Evolutionary conservation across 441 rosid species (phyloP), one percentile per base, ranked within the genome.

Genomic region (Populus tomentosa): DNA sequence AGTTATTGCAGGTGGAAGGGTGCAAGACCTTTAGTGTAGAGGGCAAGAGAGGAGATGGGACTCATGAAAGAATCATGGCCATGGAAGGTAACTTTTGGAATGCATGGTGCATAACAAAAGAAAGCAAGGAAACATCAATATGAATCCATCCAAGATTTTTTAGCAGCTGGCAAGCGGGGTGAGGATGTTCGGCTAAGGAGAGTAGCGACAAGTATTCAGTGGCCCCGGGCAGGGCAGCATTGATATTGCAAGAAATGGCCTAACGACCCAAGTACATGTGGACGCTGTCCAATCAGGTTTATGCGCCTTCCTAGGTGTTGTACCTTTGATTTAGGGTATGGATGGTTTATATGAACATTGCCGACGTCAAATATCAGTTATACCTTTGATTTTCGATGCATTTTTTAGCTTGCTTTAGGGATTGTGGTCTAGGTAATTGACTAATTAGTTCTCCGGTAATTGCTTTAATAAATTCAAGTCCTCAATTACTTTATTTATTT

Each of bases 101-200:
- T 77, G 79, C 76, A 80, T 75, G 90, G 91, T 84, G 79, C 80
- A 66, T 63, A 87, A 76, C 65, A 24, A 86, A 90, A 79, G 90
- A 81, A 78, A 84, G 83, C 82, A 77, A 83, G 81, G 1, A 82
- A 81, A 76, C 86, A 81, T 70, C 32, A 70, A 38, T 65, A 70
- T 59, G 77, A 68, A 69, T 72, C 81, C 38, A 77, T 80, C 70
- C 28, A 26, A 36, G 21, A 76, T 70, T 63, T 28, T 63, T 40
- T n/a, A 9, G 56, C 74, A 72, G 35, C 56, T 50, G 79, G 80
- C 71, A 21, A 73, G 70, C 68, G 69, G 77, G 70, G 76, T 78
- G 77, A 74, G 69, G 75, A 74, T 56, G 21, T 75, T n/a, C 21
- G 13, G 16, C 67, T 69, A 23, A 61, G 50, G 16, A 21, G 65